Evolutionary conservation across 23 red algal genomes (phyloP).

Genomic region (Porphyridium purpureum): DNA sequence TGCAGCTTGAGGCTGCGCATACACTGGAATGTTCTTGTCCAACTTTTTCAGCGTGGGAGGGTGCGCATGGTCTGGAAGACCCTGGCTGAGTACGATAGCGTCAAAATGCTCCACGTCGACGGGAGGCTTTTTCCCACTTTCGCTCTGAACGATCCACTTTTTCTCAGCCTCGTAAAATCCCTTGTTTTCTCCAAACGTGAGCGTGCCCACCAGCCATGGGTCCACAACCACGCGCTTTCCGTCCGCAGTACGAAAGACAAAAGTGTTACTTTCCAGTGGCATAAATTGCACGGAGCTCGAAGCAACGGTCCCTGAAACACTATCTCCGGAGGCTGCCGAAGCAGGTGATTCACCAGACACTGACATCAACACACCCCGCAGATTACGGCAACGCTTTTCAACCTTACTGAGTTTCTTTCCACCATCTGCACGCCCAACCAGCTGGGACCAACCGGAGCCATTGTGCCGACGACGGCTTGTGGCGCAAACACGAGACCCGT

Average conservation of each 20-base stretch:
- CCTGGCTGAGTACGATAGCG: slow-evolving; percentile 54
- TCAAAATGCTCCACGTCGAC: slow-evolving; percentile 6
- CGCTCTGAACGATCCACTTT: background rate
- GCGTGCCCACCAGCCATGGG: slow-evolving; percentile 47
- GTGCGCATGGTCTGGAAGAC: slow-evolving; percentile 69
- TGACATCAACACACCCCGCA: no score
- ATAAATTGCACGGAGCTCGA: slow-evolving; percentile 6
- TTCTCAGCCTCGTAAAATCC: slow-evolving; percentile 19
- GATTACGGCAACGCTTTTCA: no score
- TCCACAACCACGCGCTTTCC: slow-evolving; percentile 40
- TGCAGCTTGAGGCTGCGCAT: slow-evolving; percentile 21
- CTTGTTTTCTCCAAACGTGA: slow-evolving; percentile 19
- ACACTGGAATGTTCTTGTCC: slow-evolving; percentile 21
- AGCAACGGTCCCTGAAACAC: no score
- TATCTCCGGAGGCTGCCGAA: no score
- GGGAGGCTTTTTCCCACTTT: background rate
- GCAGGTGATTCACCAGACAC: no score
- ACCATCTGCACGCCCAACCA: no score
- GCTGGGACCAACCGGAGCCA: no score
- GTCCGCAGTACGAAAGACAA: slow-evolving; percentile 5
- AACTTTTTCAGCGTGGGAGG: slow-evolving; percentile 28
- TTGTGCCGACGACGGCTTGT: no score
- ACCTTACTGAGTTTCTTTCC: no score
- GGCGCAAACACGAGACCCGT: no score
- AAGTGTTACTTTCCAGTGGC: slow-evolving; percentile 28